Evolutionary conservation across 176 grass and related monocot genomes (phyloP), one percentile per base, ranked within the genome.

Genomic region (Carex littledalei): DNA sequence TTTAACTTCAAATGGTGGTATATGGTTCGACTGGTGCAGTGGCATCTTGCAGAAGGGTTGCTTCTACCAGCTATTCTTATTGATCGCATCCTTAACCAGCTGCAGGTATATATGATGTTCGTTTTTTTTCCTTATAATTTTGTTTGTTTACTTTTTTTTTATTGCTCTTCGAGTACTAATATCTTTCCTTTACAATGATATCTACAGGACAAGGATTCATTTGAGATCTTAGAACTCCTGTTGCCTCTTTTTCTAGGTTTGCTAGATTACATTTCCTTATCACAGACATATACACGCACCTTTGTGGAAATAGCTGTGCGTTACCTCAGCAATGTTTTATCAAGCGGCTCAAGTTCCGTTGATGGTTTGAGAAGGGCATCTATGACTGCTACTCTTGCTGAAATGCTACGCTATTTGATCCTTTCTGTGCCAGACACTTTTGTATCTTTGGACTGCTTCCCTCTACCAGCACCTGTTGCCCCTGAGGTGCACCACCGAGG

Each of bases 361-460:
- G 90, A 92, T 88, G 90, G 70, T 68, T 61, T 84, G 11, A 94
- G 87, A 85, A 94, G 88, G 88, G 34, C 86, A 85, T 91, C 91
- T 58, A 84, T 96, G 82, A 65, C 86, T 80, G 77, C 85, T 87
- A 81, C 84, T 87, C 85, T 96, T 86, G 91, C 90, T 84, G 91
- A 94, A 88, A 88, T 96, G 69, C 62, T 99, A 59, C 87, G 86
- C 47, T 91, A 99, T 87, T 90, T 99, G 97, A 88, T 96, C 67
- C 79, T 99, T 70, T 75, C 90, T 47, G 97, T 94, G 61, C 97
- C 97, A 17, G 97, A 99, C 89, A 94, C 90, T 37, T 99, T 99
- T 89, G 97, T 99, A 86, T 94, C 97, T 76, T 91, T 94, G 87
- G 97, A 99, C 84, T 99, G 93, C 87, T 94, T 99, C 81, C 97